These are phyloP conservation scores for Myriangium duriaei DNA, from an alignment of 2,329 filamentous ascomycete genomes.

Conservation along the genomic window DNA sequence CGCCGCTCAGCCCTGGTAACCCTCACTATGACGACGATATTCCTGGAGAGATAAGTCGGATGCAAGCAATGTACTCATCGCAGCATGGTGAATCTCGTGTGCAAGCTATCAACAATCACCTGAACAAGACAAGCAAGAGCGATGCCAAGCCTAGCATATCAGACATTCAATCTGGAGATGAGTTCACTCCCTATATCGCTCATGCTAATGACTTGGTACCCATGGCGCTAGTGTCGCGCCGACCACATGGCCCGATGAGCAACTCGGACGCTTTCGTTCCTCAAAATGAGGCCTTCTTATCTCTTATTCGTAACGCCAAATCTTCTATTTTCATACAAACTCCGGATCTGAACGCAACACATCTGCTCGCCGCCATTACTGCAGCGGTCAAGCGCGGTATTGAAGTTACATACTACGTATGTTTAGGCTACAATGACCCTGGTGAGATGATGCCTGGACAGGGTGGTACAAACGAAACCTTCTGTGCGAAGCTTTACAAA, in stretches of 20 bases:
- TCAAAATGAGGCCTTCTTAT: conserved; percentile 65
- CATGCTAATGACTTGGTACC: conserved; percentile 45
- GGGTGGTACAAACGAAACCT: conserved; percentile 64
- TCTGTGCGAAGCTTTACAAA: conserved; percentile 47
- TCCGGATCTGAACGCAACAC: conserved; percentile 62
- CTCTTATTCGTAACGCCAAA: conserved; percentile 52
- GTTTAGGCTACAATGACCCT: conserved; percentile 66
- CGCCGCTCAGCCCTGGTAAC: conserved; percentile 45
- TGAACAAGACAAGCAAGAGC: conserved; percentile 32
- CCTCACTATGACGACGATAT: conserved; percentile 54
- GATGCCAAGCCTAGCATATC: conserved; percentile 34
- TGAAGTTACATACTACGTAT: conserved; percentile 57
- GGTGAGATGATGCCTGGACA: conserved; percentile 66
- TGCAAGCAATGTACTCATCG: conserved; percentile 45
- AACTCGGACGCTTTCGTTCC: conserved; percentile 50
- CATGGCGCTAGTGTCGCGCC: conserved; percentile 59
- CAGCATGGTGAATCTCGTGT: conserved; percentile 40
- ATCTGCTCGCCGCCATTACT: conserved; percentile 50
- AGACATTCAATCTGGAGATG: conserved; percentile 38
- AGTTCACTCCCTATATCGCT: conserved; percentile 56
- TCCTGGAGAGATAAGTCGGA: conserved; percentile 46
- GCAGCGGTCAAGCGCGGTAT: conserved; percentile 56
- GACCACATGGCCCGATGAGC: conserved; percentile 53
- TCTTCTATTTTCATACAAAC: conserved; percentile 63
- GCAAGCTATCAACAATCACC: conserved; percentile 28